A percentile compares a stretch with the other conserved stretches of the same genome.
Conservation (phyloP, 345 rosid genomes). For the Carallia brachiata region DNA sequence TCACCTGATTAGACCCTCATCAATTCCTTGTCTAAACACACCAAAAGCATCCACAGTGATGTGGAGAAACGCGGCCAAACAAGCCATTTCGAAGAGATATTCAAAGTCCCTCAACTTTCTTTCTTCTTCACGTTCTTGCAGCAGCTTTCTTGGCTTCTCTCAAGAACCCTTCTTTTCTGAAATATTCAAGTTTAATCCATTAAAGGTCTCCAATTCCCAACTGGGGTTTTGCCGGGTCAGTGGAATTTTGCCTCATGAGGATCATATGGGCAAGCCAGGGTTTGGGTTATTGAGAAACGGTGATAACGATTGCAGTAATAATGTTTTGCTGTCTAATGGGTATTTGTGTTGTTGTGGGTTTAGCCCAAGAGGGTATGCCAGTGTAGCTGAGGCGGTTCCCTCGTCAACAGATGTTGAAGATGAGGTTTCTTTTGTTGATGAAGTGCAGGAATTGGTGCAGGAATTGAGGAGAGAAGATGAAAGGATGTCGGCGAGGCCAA, state of each 20-base stretch:
- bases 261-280: constrained; percentile 30
- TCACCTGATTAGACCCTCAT: constrained; percentile 30
- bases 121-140: constrained; percentile 25
- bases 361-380: constrained; percentile 51
- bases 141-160: constrained; percentile 33
- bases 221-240: constrained; percentile 30
- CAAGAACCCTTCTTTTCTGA: constrained; percentile 30
- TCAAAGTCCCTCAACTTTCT: constrained; percentile 23
- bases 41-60: constrained; percentile 42
- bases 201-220: constrained; percentile 17
- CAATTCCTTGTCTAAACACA: constrained; percentile 19
- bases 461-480: constrained; percentile 57
- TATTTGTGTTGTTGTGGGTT: constrained; percentile 37
- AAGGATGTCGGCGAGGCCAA: constrained; percentile 33
- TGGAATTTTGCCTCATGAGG: constrained; percentile 35
- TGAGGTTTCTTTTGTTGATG: constrained; percentile 52
- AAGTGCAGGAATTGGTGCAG: constrained; percentile 60
- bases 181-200: constrained; percentile 20
- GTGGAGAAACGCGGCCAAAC: constrained; percentile 76
- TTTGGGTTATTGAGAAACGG: constrained; percentile 29
- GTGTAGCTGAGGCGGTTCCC: constrained; percentile 82
- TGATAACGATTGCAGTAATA: constrained; percentile 3
- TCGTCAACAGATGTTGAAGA: constrained; percentile 75
- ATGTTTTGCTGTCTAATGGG: background rate
- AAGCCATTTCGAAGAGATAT: constrained; percentile 38